Conservation (phyloP, 371 early-diverging fungal species). For the Syncephalastrum monosporum region DNA sequence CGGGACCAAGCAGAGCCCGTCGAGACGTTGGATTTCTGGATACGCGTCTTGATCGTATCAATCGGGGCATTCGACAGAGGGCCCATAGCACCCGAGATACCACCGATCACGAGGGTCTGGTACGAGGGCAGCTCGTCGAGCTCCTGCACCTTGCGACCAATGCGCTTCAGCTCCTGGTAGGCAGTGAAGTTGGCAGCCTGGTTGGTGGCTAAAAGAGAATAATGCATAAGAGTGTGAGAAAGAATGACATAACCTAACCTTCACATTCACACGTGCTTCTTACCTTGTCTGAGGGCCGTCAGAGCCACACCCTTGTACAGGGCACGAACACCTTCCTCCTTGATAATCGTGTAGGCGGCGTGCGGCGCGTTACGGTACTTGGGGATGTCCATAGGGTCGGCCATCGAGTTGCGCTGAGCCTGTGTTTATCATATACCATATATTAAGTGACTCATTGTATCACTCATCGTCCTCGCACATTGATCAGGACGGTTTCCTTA, state of each 20-base stretch:
- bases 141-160: conserved; percentile 62
- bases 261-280: conserved; percentile 23
- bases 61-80: conserved; percentile 97
- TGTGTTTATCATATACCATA: neutral
- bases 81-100: conserved; percentile 95
- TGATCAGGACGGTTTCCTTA: conserved; percentile 4
- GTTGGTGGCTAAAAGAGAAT: conserved; percentile 77
- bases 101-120: conserved; percentile 89
- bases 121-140: conserved; percentile 88
- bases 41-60: conserved; percentile 98
- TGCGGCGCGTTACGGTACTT: conserved; percentile 96
- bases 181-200: conserved; percentile 98
- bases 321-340: conserved; percentile 90
- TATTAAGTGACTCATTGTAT: neutral
- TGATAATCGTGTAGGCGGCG: conserved; percentile 88
- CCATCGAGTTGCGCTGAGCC: conserved; percentile 94
- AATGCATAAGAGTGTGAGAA: neutral
- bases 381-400: conserved; percentile 95
- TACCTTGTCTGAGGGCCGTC: conserved; percentile 93
- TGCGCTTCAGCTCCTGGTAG: conserved; percentile 89
- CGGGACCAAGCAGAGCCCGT: conserved; percentile 79
- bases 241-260: conserved; percentile 3
- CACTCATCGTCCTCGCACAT: neutral
- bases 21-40: conserved; percentile 78
- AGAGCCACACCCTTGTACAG: conserved; percentile 94